Evolutionary conservation across 2,329 filamentous ascomycete species (phyloP), one percentile per base, ranked within the genome.

Genomic region (Botryotinia globosa): DNA sequence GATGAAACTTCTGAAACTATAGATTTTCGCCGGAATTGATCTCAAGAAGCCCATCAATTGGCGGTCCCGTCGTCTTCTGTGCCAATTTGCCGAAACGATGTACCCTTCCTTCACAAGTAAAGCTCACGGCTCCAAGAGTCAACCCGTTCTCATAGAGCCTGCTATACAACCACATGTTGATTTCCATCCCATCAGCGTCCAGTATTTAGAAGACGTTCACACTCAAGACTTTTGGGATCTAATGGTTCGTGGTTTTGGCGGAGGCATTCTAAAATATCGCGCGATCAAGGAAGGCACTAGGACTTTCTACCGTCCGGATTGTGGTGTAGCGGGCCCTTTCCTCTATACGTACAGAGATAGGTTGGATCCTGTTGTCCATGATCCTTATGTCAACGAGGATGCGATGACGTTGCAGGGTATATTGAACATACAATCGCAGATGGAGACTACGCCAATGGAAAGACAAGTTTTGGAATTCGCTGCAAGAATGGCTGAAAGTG

Each of bases 1-100:
- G 1, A 42, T 25, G 37, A 29, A 42, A 14, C 16, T 29, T 7
- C 14, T 14, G 9, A 42, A 29, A 25, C 29, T 14, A 6, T 42
- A 67, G 65, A 56, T 67, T n/a, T 51, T 56, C 10, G 65, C 48
- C 42, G 65, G 65, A 67, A 67, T 67, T n/a, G 65, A 67, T 25
- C 3, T 18, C 8, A 67, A 67, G 39, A 56, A 29, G 5, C 65
- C 65, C 9, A 9, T 6, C 4, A 32, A 67, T 22, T 6, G 2
- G 14, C 64, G 64, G 18, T 20, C 25, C 10, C 48, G 65, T 32
- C 65, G 65, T 56, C 25, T 67, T 10, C 34, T 67, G 9, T n/a
- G 34, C 10, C 37, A 22, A 25, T 56, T 67, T n/a, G 18, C 34
- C 34, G 65, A 67, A 42, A 22, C 18, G 3, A 39, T n/a, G 18